phyloP scores from a whole-genome alignment of 768 basidiomycete genomes.

The Suillus luteus region DNA sequence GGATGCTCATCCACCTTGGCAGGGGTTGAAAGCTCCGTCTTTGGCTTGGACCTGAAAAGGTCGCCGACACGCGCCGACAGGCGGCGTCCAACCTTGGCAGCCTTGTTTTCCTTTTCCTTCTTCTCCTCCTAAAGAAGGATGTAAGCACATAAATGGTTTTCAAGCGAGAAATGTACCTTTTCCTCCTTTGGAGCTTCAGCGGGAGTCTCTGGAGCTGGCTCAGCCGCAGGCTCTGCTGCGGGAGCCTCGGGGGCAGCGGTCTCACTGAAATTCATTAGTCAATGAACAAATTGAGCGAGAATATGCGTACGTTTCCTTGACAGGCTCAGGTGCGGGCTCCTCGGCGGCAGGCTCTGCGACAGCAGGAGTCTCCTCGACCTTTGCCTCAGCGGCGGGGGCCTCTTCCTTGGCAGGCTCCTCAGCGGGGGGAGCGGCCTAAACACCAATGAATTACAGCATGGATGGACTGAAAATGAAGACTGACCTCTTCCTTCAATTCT shows the following conservation, averaged over 20 bases:
- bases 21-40: constrained; percentile 61
- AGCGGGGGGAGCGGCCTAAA: constrained; percentile 31
- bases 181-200: constrained; percentile 54
- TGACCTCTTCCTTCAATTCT: constrained; percentile 51
- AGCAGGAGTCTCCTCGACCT: constrained; percentile 46
- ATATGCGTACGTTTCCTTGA: constrained; percentile 68
- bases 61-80: constrained; percentile 82
- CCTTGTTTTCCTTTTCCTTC: constrained; percentile 51
- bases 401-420: constrained; percentile 39
- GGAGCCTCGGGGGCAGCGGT: constrained; percentile 35
- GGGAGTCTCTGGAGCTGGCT: constrained; percentile 36
- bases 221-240: constrained; percentile 28
- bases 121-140: constrained; percentile 43
- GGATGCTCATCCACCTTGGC: constrained; percentile 89
- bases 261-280: constrained; percentile 39
- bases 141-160: background rate
- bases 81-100: constrained; percentile 74
- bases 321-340: constrained; percentile 50
- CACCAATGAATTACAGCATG: background rate
- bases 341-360: constrained; percentile 34
- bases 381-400: constrained; percentile 34
- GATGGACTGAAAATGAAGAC: constrained; percentile 18
- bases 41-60: constrained; percentile 79
- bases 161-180: constrained; percentile 42
- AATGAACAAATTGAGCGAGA: constrained; percentile 4